Evolutionary conservation across 169 alveolate species (phyloP).

Genomic region (Plasmodium malariae): DNA sequence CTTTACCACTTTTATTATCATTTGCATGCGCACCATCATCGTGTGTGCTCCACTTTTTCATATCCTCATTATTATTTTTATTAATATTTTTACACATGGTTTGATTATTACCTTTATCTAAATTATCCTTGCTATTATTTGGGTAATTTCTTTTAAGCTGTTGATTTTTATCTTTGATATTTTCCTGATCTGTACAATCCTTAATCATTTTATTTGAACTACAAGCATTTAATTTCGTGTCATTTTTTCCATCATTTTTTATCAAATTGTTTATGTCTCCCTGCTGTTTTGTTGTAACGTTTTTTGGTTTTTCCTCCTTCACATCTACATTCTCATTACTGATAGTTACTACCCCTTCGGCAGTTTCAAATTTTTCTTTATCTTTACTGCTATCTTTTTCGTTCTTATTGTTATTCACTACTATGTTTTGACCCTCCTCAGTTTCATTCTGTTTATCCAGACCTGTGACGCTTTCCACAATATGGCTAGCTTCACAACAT

Average conservation of each 20-base stretch:
- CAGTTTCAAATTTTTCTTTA: background rate
- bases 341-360: background rate
- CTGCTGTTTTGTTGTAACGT: background rate
- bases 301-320: background rate
- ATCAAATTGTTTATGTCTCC: background rate
- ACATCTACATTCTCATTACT: background rate
- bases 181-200: background rate
- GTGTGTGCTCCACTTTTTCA: background rate
- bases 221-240: background rate
- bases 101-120: background rate
- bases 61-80: background rate
- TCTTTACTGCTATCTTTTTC: background rate
- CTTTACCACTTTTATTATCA: background rate
- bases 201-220: background rate
- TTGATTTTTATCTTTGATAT: background rate
- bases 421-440: too few species aligned
- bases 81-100: background rate
- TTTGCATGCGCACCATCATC: too few species aligned
- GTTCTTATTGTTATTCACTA: background rate
- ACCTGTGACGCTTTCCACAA: too few species aligned
- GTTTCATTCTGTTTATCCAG: too few species aligned
- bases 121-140: background rate
- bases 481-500: too few species aligned
- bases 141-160: background rate
- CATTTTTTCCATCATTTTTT: background rate